Percentiles rank a stretch among this genome's conserved stretches.
phyloP scores from a whole-genome alignment of 2,329 filamentous ascomycete species.

The Alternaria rosae region DNA sequence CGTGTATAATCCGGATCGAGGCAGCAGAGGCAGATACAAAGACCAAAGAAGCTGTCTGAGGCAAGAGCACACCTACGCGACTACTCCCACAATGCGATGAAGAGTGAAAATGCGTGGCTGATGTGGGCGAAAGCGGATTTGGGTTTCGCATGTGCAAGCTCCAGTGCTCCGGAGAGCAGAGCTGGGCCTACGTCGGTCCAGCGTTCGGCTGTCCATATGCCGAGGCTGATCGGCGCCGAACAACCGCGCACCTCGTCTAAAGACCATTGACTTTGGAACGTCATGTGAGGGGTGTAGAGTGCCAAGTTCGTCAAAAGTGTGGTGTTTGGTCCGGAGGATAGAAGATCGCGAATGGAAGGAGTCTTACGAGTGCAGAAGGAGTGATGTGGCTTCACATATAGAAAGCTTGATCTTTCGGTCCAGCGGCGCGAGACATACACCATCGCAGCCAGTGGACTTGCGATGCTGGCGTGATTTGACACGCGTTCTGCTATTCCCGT shows the following conservation, averaged over 20 bases:
- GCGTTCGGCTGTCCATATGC: conserved; percentile 28
- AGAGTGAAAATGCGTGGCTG: conserved; percentile 11
- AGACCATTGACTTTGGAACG: not conserved
- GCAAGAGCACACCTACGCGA: not conserved
- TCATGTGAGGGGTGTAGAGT: not conserved
- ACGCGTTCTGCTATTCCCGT: not conserved
- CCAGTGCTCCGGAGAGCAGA: conserved; percentile 32
- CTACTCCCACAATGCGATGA: conserved; percentile 1
- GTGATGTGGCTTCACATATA: not conserved
- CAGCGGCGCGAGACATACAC: not conserved
- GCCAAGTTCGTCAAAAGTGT: not conserved
- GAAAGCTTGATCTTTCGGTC: not conserved
- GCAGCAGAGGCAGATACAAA: not conserved
- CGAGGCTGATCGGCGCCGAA: conserved; percentile 31
- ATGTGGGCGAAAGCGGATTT: conserved; percentile 21
- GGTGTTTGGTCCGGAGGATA: not conserved
- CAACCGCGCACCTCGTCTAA: conserved; percentile 3
- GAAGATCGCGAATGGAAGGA: not conserved
- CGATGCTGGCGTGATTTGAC: not conserved
- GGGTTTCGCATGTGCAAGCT: conserved; percentile 36
- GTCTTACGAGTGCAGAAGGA: rapidly evolving
- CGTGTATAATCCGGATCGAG: conserved; percentile 8
- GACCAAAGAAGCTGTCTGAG: conserved; percentile 5
- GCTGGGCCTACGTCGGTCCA: conserved; percentile 34
- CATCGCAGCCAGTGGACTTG: not conserved